Percentiles rank a stretch among this genome's conserved stretches.
phyloP scores from a whole-genome alignment of 495 filamentous ascomycete species.

The Annulohypoxylon maeteangense region DNA sequence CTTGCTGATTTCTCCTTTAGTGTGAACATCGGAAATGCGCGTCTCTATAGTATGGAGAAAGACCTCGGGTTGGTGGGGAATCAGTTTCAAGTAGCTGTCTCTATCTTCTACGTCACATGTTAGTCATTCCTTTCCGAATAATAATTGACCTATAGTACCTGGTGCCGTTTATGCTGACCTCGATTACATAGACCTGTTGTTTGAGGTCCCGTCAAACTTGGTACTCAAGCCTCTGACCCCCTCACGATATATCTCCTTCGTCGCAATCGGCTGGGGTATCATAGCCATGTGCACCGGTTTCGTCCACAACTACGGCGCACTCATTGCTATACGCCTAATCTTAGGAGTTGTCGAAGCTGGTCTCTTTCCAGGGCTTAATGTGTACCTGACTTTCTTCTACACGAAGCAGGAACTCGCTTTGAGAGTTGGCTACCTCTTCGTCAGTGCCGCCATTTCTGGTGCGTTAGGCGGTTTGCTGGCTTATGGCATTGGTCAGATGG shows the following conservation, averaged over 20 bases:
- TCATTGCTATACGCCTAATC: conserved; percentile 66
- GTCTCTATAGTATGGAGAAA: conserved; percentile 73
- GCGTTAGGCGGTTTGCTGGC: conserved; percentile 81
- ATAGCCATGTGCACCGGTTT: conserved; percentile 76
- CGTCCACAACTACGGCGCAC: conserved; percentile 63
- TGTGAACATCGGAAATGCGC: conserved; percentile 83
- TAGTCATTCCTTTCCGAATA: conserved; percentile 28
- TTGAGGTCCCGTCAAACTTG: conserved; percentile 72
- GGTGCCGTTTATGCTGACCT: neutral
- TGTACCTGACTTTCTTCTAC: conserved; percentile 82
- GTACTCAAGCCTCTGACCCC: conserved; percentile 72
- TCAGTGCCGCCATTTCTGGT: conserved; percentile 78
- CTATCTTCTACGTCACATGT: conserved; percentile 79
- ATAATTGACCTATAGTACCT: neutral
- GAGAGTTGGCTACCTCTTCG: conserved; percentile 80
- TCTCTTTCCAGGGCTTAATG: conserved; percentile 74
- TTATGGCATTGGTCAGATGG: conserved; percentile 77
- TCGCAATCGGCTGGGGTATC: conserved; percentile 74
- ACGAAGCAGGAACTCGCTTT: conserved; percentile 77
- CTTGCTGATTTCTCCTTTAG: conserved; percentile 35
- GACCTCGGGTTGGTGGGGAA: conserved; percentile 70
- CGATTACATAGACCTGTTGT: conserved; percentile 55
- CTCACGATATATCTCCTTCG: conserved; percentile 72
- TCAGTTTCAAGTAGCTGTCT: conserved; percentile 76
- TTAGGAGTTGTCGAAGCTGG: conserved; percentile 73